Evolutionary conservation across 139 green algal genomes (phyloP), one percentile per base, ranked within the genome.

Genomic region (Chlorokybus atmophyticus): DNA sequence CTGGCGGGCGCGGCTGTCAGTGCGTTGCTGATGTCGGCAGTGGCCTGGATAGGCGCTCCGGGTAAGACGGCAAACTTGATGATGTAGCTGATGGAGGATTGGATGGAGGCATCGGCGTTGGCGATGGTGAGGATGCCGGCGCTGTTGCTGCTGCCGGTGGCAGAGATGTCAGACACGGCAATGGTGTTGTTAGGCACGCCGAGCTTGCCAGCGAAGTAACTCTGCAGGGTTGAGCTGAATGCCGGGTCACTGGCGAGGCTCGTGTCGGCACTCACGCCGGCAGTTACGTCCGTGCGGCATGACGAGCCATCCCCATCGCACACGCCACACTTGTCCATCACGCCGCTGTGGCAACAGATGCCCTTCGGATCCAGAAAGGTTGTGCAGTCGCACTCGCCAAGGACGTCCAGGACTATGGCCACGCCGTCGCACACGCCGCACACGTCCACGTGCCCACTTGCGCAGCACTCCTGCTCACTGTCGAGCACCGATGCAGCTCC

Each of bases 361-460:
- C 44, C 21, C 44, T 8, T 10, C 44, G n/a, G 8, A 10, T 29
- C 17, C 51, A 29, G 51, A 14, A n/a, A 48, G 42, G 39, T 64
- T 25, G 10, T 14, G 51, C 51, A 58, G 52, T 23, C 55, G 35
- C 35, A 44, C 35, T 44, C 10, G 35, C 10, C 10, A 10, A 44
- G 35, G 35, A 10, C 35, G 14, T 44, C 35, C 10, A 14, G 48
- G 35, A 6, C 31, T 4, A 21, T 30, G 7, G 31, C 57, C 14
- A 57, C 57, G 23, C 57, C 57, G 23, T 56, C 41, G 57, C 57
- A 64, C 57, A 57, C 57, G 17, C 57, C 57, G 42, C 57, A 64
- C 44, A 27, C 57, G 57, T 64, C 57, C 23, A 64, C 29, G 6
- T 5, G 4, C 7, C 57, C 57, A 44, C 31, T 53, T n/a, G 40